phyloP scores from a whole-genome alignment of 805 yeast genomes.

The Candida dendrica region DNA sequence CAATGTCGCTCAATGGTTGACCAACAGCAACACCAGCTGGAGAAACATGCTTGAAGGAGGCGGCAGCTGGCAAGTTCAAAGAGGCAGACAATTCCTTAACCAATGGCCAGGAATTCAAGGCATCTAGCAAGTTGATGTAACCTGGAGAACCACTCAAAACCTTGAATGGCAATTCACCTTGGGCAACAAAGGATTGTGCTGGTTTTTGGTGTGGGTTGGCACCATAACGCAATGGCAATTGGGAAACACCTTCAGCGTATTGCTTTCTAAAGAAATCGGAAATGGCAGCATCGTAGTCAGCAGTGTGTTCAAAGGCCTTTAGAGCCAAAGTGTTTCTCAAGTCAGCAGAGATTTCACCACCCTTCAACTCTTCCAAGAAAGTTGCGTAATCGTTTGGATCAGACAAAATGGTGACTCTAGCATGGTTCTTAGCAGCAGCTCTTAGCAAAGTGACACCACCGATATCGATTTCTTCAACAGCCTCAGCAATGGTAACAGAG shows the following conservation, averaged over 20 bases:
- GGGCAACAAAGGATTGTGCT: conserved; percentile 88
- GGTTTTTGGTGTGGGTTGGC: conserved; percentile 99
- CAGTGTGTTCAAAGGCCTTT: conserved; percentile 97
- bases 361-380: conserved; percentile 69
- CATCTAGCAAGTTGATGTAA: conserved; percentile 93
- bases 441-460: conserved; percentile 96
- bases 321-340: conserved; percentile 81
- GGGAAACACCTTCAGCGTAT: conserved; percentile 83
- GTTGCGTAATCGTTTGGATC: conserved; percentile 91
- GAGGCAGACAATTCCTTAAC: conserved; percentile 95
- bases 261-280: conserved; percentile 96
- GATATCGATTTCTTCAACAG: conserved; percentile 96
- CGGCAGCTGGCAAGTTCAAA: conserved; percentile 95
- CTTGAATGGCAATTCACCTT: conserved; percentile 88
- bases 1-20: conserved; percentile 81
- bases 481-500: conserved; percentile 93
- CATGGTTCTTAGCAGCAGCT: conserved; percentile 98
- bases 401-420: conserved; percentile 89
- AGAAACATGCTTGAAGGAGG: conserved; percentile 96
- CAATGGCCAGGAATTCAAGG: conserved; percentile 97
- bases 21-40: conserved; percentile 99
- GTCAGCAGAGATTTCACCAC: conserved; percentile 63
- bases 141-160: conserved; percentile 95
- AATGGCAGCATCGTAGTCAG: conserved; percentile 93
- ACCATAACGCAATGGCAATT: conserved; percentile 94